A percentile compares a stretch with the other conserved stretches of the same genome.
Evolutionary conservation across 2,329 filamentous ascomycete genomes (phyloP).

Genomic region (Xylariomycetidae sp.): DNA sequence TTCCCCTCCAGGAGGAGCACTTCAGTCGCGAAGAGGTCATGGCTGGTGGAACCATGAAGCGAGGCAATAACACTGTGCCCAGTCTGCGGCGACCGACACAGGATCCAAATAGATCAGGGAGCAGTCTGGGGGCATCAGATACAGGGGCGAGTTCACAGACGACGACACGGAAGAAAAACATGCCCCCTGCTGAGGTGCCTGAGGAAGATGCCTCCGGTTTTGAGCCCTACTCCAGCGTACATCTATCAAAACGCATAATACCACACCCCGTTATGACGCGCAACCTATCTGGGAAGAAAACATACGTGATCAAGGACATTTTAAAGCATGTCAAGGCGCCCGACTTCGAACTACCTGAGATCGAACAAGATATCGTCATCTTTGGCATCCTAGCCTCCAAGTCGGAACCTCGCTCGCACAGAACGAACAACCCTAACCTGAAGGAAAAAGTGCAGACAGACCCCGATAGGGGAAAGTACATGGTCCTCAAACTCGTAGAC

Average conservation of each 20-base stretch:
- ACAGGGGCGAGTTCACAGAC: slow-evolving; percentile 18
- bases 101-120: slow-evolving; percentile 10
- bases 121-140: slow-evolving; percentile 11
- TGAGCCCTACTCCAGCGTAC: slow-evolving; percentile 80
- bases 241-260: slow-evolving; percentile 77
- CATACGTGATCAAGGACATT: slow-evolving; percentile 74
- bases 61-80: slow-evolving; percentile 42
- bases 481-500: slow-evolving; percentile 85
- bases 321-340: slow-evolving; percentile 78
- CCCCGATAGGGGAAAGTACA: slow-evolving; percentile 72
- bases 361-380: slow-evolving; percentile 85
- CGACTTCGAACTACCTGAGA: slow-evolving; percentile 72
- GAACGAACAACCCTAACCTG: slow-evolving; percentile 38
- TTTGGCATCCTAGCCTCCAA: slow-evolving; percentile 86
- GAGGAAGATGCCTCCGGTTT: slow-evolving; percentile 59
- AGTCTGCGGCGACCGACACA: slow-evolving; percentile 19
- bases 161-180: slow-evolving; percentile 21
- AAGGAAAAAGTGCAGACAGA: slow-evolving; percentile 48
- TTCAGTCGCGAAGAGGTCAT: slow-evolving; percentile 63
- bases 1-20: slow-evolving; percentile 41
- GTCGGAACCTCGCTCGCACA: slow-evolving; percentile 68
- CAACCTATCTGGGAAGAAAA: slow-evolving; percentile 71
- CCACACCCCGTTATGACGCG: slow-evolving; percentile 76
- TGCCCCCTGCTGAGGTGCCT: slow-evolving; percentile 29
- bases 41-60: slow-evolving; percentile 32